These are phyloP conservation scores for Camelina hispida DNA, from an alignment of 345 rosid genomes.

Conservation along the genomic window DNA sequence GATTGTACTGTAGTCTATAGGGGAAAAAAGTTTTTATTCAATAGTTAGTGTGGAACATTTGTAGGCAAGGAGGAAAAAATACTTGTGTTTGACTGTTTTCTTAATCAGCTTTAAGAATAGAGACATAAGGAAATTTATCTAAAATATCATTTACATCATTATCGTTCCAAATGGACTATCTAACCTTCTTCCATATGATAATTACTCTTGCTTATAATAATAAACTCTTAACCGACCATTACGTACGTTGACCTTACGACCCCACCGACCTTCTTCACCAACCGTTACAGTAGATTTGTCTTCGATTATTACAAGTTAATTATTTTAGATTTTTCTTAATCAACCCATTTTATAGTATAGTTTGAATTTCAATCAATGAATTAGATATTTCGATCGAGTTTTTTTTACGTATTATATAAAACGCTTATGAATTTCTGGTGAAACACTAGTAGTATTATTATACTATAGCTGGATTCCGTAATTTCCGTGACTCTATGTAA, in stretches of 20 bases:
- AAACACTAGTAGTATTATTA: no score
- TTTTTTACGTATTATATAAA: slow-evolving; percentile 16
- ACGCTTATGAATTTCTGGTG: not conserved
- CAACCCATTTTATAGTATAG: not conserved
- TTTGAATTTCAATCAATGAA: not conserved
- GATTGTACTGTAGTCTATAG: not conserved
- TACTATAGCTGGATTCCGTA: slow-evolving; percentile 31
- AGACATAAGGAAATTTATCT: not conserved
- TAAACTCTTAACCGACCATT: slow-evolving; percentile 33
- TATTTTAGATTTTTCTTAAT: not conserved
- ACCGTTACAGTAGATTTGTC: slow-evolving; percentile 9
- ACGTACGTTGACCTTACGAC: slow-evolving; percentile 18
- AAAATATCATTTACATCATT: slow-evolving; percentile 17
- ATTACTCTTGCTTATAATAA: slow-evolving; percentile 15
- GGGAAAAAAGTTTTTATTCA: not conserved
- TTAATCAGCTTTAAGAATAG: not conserved
- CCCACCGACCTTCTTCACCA: slow-evolving; percentile 32
- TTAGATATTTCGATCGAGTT: not conserved
- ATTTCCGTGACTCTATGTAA: slow-evolving; percentile 27
- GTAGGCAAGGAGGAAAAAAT: not conserved
- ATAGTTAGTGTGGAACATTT: not conserved
- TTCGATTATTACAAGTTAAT: not conserved
- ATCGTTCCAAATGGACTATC: slow-evolving; percentile 19
- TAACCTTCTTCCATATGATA: not conserved
- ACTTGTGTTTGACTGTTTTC: not conserved